Base-by-base conservation (phyloP, 75 land plant genomes). In the Gnetum montanum region DNA sequence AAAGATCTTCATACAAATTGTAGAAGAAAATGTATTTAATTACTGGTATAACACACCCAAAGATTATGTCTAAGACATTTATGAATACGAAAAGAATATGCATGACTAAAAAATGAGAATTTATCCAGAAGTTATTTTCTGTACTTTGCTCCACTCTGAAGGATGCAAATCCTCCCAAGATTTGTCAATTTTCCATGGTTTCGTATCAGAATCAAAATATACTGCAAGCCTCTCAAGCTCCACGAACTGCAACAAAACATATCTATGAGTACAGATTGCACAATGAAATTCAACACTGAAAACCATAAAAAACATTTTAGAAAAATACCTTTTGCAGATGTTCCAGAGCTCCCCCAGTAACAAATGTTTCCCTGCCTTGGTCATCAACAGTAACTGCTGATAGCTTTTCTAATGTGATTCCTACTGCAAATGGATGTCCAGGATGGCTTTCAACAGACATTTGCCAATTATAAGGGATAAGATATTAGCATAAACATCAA, bases 361-460 rank as follows among this genome's bases (percentile, higher is more conserved):
- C 66, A 70, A 95, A 95, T 54, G 81, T 77, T 68, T 95, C 99
- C 44, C 74, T 81, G 33, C 99, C 99, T 61, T 49, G 45, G 24
- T 95, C 89, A 73, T 90, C 99, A 62, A 95, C 76, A 16, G 99
- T 95, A 6, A 90, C 77, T 49, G 99, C 91, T 45, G 86, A 78
- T 27, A 95, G 89, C 73, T 79, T 95, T 54, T 78, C 74, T 49
- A 95, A 68, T 31, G 84, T 90, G 54, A 86, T 40, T 24, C 97
- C 97, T 35, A 76, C 79, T 31, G 92, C 92, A 79, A 90, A 95
- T 34, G 99, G 97, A 31, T 90, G 97, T 19, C 88, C 97, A 66
- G 84, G 85, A 74, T 95, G 81, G 86, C 99, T 95, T 47, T 20
- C 70, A 40, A 57, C 44, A 31, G 41, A 31, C 4, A 13, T 8